Evolutionary conservation across 805 yeast genomes (phyloP).

Genomic region (Wickerhamiella lipophila): DNA sequence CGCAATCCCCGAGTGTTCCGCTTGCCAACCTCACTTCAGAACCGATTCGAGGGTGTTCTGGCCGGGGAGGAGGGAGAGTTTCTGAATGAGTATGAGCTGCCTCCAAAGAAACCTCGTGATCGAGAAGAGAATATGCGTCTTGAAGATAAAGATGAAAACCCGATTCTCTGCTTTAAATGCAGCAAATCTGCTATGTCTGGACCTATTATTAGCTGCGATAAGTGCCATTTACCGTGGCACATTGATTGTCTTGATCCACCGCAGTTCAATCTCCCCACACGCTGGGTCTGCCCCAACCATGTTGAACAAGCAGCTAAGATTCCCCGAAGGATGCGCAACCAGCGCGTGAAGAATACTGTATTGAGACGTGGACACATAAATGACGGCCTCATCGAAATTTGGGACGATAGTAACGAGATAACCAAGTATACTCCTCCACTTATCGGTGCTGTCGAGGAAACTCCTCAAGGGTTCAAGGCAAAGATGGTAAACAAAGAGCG

Average conservation of each 20-base stretch:
- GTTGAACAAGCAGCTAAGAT: constrained; percentile 31
- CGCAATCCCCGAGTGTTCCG: constrained; percentile 55
- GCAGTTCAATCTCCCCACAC: constrained; percentile 52
- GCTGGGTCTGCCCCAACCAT: constrained; percentile 91
- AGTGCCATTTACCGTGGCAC: constrained; percentile 76
- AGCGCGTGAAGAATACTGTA: constrained; percentile 44
- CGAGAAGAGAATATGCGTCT: constrained; percentile 26
- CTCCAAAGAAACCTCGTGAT: constrained; percentile 14
- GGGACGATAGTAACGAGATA: constrained; percentile 28
- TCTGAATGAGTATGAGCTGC: constrained; percentile 34
- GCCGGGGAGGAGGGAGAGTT: constrained; percentile 63
- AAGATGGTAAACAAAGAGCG: constrained; percentile 3
- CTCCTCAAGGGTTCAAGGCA: constrained; percentile 2
- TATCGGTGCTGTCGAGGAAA: constrained; percentile 3
- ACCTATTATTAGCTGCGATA: constrained; percentile 63
- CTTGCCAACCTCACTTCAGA: constrained; percentile 58
- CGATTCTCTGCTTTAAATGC: constrained; percentile 65
- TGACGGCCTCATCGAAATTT: constrained; percentile 48
- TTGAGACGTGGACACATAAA: constrained; percentile 40
- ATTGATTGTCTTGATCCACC: constrained; percentile 77
- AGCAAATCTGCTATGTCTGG: constrained; percentile 52
- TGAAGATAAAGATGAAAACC: constrained; percentile 54
- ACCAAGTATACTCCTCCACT: constrained; percentile 12
- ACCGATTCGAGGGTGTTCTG: constrained; percentile 57
- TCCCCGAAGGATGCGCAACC: constrained; percentile 26